Base-by-base conservation (phyloP, 2,329 filamentous ascomycete genomes). In the Neopestalotiopsis clavispora region DNA sequence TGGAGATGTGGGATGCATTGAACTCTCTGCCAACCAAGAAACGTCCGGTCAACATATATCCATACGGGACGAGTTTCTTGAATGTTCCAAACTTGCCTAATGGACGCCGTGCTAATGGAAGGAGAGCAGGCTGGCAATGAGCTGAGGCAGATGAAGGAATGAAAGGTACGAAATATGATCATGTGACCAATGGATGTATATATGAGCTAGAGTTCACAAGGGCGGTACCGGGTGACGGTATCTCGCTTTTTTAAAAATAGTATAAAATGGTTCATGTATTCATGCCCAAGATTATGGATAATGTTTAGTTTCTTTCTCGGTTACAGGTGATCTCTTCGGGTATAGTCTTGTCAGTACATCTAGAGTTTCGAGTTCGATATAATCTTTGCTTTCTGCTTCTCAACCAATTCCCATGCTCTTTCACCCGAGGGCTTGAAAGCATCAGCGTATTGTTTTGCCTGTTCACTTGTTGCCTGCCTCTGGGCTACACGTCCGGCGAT, bases 401-500 rank as follows among this genome's bases (percentile, higher is more conserved):
- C 12, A 40, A 66, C 49, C 45, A 66, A 20, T 28, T 66, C 64
- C 42, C 64, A 66, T 13, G 64, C 64, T 30, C 52, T 66, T 45
- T 66, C 64, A n/a, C 64, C 64, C 6, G 52, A 58, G 4, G 64
- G 64, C 32, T 58, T 66, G 45, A 66, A 66, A 10, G 64, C 64
- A 49, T 58, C 64, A 9, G 64, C 64, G 49, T 66, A 93, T 56
- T 90, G 85, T 74, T 85, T 87, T 12, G 95, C 95, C 79, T 92
- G 89, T 69, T 89, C 91, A 78, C 93, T 97, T 80, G 94, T 97
- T 40, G 95, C 95, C 84, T 97, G 94, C 59, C 94, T 84, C 64
- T 87, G 82, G 23, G 95, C 95, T 80, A 92, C 92, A 72, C 95
- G 84, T 65, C 95, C 95, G 64, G 94, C 94, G 78, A 98, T 97